Evolutionary conservation across 2,329 filamentous ascomycete genomes (phyloP).

Genomic region (Ascochyta pisi): DNA sequence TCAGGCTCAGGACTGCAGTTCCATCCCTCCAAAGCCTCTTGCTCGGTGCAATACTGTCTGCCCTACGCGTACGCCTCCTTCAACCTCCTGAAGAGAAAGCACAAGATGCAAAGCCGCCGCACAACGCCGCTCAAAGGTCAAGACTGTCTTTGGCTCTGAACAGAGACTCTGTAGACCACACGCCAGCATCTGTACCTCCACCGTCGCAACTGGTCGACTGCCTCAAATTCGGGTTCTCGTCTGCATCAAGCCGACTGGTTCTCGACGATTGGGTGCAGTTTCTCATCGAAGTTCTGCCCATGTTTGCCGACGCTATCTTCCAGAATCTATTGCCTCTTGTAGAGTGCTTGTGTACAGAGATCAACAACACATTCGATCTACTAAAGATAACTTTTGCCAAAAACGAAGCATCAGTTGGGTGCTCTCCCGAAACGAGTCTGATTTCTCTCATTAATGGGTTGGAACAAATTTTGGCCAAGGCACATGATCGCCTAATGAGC

Average conservation of each 20-base stretch:
- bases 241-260: constrained; percentile 73
- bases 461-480: constrained; percentile 86
- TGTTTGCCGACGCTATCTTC: constrained; percentile 86
- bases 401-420: constrained; percentile 37
- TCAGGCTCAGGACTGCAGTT: constrained; percentile 64
- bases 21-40: constrained; percentile 78
- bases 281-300: constrained; percentile 79
- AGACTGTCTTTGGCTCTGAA: constrained; percentile 40
- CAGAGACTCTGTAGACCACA: constrained; percentile 40
- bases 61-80: constrained; percentile 67
- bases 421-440: constrained; percentile 71
- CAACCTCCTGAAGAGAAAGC: constrained; percentile 28
- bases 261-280: constrained; percentile 93
- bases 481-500: constrained; percentile 79
- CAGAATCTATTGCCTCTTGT: constrained; percentile 90
- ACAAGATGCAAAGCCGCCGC: constrained; percentile 29
- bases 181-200: constrained; percentile 52
- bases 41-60: constrained; percentile 77
- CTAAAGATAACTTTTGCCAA: constrained; percentile 69
- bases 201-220: constrained; percentile 82
- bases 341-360: constrained; percentile 83
- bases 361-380: constrained; percentile 73
- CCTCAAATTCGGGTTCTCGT: constrained; percentile 80
- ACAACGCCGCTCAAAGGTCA: constrained; percentile 34
- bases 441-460: constrained; percentile 91